phyloP scores from a whole-genome alignment of 2,329 filamentous ascomycete species.

The Aspergillus sergii region DNA sequence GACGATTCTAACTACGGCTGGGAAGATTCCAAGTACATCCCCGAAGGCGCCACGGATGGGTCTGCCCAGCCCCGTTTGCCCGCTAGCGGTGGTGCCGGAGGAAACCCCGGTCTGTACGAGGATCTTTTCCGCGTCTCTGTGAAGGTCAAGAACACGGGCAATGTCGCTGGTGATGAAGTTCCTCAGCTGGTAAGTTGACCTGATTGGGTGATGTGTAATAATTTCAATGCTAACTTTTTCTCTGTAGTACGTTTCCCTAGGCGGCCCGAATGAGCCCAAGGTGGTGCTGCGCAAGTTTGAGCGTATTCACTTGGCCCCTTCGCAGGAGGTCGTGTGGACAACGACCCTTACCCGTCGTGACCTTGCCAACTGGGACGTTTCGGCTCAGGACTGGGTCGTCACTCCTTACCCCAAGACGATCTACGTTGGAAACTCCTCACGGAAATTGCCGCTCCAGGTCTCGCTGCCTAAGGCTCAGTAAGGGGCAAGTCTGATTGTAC shows the following conservation, averaged over 20 bases:
- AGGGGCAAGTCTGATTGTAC: conserved; percentile 8
- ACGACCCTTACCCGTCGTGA: conserved; percentile 76
- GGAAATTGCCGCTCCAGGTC: conserved; percentile 56
- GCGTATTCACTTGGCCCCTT: conserved; percentile 70
- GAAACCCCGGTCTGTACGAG: conserved; percentile 60
- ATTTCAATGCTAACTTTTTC: conserved; percentile 10
- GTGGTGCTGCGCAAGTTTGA: conserved; percentile 78
- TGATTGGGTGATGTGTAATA: background rate
- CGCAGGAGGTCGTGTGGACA: conserved; percentile 67
- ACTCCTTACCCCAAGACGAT: conserved; percentile 59
- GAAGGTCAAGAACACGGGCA: conserved; percentile 56
- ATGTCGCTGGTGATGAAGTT: conserved; percentile 54
- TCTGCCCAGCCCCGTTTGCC: conserved; percentile 59
- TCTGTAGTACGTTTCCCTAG: conserved; percentile 70
- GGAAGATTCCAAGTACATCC: conserved; percentile 53
- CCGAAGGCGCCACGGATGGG: conserved; percentile 53
- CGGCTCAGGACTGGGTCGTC: conserved; percentile 80
- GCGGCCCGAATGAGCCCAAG: conserved; percentile 70
- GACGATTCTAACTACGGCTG: conserved; percentile 58
- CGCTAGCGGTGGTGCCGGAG: conserved; percentile 61
- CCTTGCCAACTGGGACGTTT: conserved; percentile 82
- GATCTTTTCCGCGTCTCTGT: conserved; percentile 52
- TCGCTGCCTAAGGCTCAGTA: conserved; percentile 35
- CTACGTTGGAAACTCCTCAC: conserved; percentile 61
- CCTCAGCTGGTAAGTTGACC: conserved; percentile 49